phyloP scores from a whole-genome alignment of 192 early-diverging fungal species.

The Diversispora eburnea region DNA sequence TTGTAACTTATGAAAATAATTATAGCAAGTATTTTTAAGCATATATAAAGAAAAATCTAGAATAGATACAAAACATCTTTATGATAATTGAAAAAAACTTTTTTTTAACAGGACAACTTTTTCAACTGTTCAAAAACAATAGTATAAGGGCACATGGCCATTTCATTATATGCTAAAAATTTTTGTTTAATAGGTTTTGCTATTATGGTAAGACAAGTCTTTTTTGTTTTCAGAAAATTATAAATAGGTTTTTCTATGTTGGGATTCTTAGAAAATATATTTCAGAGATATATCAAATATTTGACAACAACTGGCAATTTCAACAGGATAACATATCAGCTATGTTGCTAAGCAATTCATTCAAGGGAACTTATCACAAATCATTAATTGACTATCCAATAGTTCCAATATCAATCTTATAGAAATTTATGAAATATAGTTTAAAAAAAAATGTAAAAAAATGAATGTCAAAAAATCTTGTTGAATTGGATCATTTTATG shows the following conservation, averaged over 20 bases:
- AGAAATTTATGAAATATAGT: no score
- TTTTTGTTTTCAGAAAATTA: slow-evolving; percentile 15
- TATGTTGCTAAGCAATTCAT: slow-evolving; percentile 1
- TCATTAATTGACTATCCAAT: slow-evolving; percentile 2
- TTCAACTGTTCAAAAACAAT: slow-evolving; percentile 12
- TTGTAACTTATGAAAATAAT: no score
- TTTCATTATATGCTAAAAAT: not conserved
- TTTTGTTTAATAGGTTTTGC: not conserved
- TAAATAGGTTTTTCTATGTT: not conserved
- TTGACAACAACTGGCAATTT: not conserved
- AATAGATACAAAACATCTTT: no score
- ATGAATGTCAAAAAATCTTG: slow-evolving; percentile 1
- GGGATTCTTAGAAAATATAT: not conserved
- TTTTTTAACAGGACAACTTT: not conserved
- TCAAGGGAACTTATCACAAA: no score
- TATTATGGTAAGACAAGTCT: not conserved
- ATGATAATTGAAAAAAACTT: slow-evolving; percentile 1
- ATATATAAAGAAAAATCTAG: no score
- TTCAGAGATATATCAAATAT: not conserved
- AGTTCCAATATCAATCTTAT: slow-evolving; percentile 1
- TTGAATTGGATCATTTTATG: slow-evolving; percentile 5
- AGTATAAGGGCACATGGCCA: not conserved
- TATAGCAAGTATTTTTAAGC: no score
- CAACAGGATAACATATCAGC: slow-evolving; percentile 4
- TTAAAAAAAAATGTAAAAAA: no score